Conservation (phyloP, 805 yeast genomes). For the Nakazawaea wyomingensis region DNA sequence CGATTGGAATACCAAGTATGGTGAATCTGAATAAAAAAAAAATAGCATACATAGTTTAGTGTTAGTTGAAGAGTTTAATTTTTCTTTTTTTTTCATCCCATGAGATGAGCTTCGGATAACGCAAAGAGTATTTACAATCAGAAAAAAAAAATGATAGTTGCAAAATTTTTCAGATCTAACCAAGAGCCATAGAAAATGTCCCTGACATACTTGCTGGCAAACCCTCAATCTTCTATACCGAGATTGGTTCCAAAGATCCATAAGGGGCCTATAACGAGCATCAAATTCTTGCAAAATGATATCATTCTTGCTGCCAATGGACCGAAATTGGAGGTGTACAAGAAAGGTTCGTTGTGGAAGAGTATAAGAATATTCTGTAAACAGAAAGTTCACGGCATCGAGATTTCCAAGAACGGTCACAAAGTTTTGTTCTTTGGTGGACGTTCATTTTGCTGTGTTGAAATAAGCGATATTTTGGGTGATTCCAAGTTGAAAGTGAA, state of each 20-base stretch:
- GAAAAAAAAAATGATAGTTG: background rate
- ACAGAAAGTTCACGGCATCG: slow-evolving; percentile 81
- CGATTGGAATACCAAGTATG: slow-evolving; percentile 75
- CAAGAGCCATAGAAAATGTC: slow-evolving; percentile 2
- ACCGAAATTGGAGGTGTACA: slow-evolving; percentile 52
- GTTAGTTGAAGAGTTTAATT: background rate
- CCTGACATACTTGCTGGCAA: slow-evolving; percentile 1
- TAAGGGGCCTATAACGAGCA: slow-evolving; percentile 69
- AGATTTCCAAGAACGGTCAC: slow-evolving; percentile 27
- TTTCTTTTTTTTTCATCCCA: background rate
- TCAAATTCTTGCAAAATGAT: slow-evolving; percentile 36
- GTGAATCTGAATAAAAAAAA: slow-evolving; percentile 17
- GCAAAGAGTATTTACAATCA: background rate
- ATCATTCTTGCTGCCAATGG: slow-evolving; percentile 66
- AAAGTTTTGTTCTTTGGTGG: slow-evolving; percentile 59
- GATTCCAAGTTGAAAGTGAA: slow-evolving; percentile 14
- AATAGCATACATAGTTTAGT: background rate
- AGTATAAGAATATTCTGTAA: slow-evolving; percentile 48
- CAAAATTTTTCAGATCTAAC: background rate
- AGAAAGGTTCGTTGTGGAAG: slow-evolving; percentile 34
- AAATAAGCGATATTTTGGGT: slow-evolving; percentile 26
- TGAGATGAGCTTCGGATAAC: background rate
- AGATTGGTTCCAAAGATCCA: slow-evolving; percentile 22
- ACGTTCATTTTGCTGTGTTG: slow-evolving; percentile 50
- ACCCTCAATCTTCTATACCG: background rate